Conservation (phyloP, 176 grass and related monocot species). For the Aegilops longissima region DNA sequence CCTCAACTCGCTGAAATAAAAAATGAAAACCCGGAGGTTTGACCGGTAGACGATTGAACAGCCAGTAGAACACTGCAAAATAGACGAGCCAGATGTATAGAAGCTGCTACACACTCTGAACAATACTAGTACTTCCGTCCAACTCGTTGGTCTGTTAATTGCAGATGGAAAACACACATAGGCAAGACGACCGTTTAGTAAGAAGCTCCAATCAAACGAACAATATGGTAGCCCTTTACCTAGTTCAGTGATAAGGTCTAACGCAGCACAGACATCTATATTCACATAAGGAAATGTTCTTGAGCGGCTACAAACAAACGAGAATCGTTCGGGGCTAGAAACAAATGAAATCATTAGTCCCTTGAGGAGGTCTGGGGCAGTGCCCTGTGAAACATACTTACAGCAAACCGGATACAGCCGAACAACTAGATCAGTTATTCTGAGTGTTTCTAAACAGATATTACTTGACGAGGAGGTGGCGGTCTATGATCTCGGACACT, state of each 20-base stretch:
- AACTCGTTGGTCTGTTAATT: not conserved
- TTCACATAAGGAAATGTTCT: constrained; percentile 30
- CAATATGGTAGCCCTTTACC: not conserved
- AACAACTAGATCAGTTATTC: constrained; percentile 64
- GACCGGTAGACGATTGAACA: not conserved
- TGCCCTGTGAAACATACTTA: constrained; percentile 40
- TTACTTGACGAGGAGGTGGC: constrained; percentile 52
- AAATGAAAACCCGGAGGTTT: not conserved
- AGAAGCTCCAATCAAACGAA: not conserved
- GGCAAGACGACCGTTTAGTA: not conserved
- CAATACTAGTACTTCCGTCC: not conserved
- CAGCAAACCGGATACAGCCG: constrained; percentile 47
- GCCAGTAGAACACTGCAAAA: not conserved
- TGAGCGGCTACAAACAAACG: constrained; percentile 20
- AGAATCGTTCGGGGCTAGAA: constrained; percentile 35
- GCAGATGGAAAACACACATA: not conserved
- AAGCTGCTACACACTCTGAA: not conserved
- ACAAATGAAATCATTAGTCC: constrained; percentile 59
- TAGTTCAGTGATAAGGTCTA: not conserved
- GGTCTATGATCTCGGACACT: constrained; percentile 71
- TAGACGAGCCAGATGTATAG: not conserved
- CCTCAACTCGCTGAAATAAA: not conserved
- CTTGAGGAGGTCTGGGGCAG: constrained; percentile 19
- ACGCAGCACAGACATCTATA: not conserved
- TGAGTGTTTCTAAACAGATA: constrained; percentile 32